Base-by-base conservation (phyloP, 75 land plant genomes). In the Isoetes taiwanensis region DNA sequence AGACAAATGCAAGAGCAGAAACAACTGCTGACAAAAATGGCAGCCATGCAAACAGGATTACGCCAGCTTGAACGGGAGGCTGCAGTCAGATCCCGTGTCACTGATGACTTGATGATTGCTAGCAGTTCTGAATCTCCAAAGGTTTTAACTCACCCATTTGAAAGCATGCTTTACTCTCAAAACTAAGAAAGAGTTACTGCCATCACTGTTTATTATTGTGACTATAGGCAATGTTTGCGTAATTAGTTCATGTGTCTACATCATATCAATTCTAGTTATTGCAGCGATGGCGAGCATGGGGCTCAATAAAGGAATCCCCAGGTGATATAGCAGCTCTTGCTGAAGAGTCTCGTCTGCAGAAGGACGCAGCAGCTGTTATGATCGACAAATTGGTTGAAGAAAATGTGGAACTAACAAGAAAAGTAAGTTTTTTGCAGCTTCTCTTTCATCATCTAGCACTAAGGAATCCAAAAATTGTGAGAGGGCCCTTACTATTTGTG, bases 371-470 rank as follows among this genome's bases (percentile, higher is more conserved):
- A 16, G 2, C 34, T 61, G 48, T 25, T 0, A 37, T 77, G 48
- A 30, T 77, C 33, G 76, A 72, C 29, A 77, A 69, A 43, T 48
- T 77, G 62, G 52, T 65, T 2, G 16, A 57, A 35, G 72, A 77
- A 42, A 72, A 77, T 65, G 59, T 59, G 32, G 76, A 71, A 28
- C 75, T 77, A 41, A 66, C 72, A 32, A 75, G 58, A 30, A 72
- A 77, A 74, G 80, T 77, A 62, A 60, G 56, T 3, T n/a, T n/a
- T n/a, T n/a, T n/a, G n/a, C n/a, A n/a, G n/a, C n/a, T n/a, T n/a
- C n/a, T n/a, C n/a, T n/a, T n/a, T 54, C 4, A 23, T 25, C 2
- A 24, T 54, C 2, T 8, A 16, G 8, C 20, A 46, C 21, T 10
- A 46, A 46, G 5, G 16, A 17, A 5, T 6, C n/a, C n/a, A 21